A percentile compares a stretch with the other conserved stretches of the same genome.
phyloP scores from a whole-genome alignment of 306 rosid species.

The Myrica gale region DNA sequence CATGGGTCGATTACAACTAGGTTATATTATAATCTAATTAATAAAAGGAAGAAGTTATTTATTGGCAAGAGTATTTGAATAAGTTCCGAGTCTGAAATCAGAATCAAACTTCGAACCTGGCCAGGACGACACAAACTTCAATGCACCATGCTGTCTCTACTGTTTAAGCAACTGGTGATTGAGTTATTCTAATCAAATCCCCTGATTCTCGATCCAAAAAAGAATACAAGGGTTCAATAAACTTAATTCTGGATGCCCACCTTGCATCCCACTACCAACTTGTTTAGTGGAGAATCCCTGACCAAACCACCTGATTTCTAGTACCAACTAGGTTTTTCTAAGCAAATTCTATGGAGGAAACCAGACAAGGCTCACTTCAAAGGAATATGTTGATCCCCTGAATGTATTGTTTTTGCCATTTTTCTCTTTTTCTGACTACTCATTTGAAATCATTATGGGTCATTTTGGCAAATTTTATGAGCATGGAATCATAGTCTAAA shows the following conservation, averaged over 20 bases:
- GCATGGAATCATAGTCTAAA: too few relatives aligned
- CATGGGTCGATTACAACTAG: neutral
- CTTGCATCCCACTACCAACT: neutral
- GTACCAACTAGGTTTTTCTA: neutral
- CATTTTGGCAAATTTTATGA: too few relatives aligned
- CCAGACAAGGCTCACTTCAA: too few relatives aligned
- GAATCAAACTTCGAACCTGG: conserved; percentile 22
- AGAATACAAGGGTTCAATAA: neutral
- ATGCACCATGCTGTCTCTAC: conserved; percentile 12
- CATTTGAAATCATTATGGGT: too few relatives aligned
- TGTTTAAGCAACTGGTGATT: conserved; percentile 11
- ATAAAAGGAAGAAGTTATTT: neutral
- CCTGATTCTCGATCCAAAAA: neutral
- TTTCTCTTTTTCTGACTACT: too few relatives aligned
- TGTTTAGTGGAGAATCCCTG: neutral
- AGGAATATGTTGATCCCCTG: too few relatives aligned
- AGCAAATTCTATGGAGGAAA: neutral
- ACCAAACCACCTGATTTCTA: neutral
- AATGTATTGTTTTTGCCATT: too few relatives aligned
- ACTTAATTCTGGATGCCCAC: neutral
- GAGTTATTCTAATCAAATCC: neutral
- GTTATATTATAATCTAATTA: neutral
- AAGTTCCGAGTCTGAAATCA: neutral
- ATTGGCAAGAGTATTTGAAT: neutral
- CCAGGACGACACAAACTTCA: conserved; percentile 20